Evolutionary conservation across 345 rosid species (phyloP).

Genomic region (Laguncularia racemosa): DNA sequence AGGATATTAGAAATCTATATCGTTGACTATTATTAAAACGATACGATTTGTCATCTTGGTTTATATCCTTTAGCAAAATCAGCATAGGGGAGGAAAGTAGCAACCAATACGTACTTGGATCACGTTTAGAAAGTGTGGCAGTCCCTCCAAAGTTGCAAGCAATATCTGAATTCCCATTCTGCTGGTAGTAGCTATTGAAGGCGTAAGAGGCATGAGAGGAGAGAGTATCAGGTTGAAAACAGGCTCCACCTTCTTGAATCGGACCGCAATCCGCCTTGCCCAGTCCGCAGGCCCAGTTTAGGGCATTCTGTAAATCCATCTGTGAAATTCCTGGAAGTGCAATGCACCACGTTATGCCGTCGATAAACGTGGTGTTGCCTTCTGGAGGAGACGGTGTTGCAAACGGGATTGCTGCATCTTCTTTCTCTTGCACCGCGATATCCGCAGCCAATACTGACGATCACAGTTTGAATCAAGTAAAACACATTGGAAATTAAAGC

Average conservation of each 20-base stretch:
- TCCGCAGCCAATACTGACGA: conserved; percentile 1
- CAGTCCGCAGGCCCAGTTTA: conserved; percentile 94
- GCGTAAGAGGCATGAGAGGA: conserved; percentile 88
- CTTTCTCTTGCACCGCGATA: conserved; percentile 29
- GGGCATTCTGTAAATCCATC: conserved; percentile 67
- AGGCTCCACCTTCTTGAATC: conserved; percentile 58
- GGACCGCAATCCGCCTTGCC: conserved; percentile 74
- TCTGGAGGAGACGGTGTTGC: conserved; percentile 56
- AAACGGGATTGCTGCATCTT: conserved; percentile 28
- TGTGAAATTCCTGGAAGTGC: conserved; percentile 64
- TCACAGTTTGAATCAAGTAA: too few relatives aligned
- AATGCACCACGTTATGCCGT: conserved; percentile 79
- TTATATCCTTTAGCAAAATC: too few relatives aligned
- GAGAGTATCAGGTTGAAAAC: conserved; percentile 69
- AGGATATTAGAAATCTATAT: background rate
- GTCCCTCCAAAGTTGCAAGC: conserved; percentile 90
- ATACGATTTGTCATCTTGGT: too few relatives aligned
- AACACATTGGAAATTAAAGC: too few relatives aligned
- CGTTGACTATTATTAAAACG: background rate
- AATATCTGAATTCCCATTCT: conserved; percentile 63
- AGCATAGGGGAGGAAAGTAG: background rate
- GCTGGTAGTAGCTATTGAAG: conserved; percentile 75
- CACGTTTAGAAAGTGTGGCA: conserved; percentile 42
- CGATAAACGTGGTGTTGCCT: conserved; percentile 82
- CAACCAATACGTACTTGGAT: conserved; percentile 54